Conservation (phyloP, 306 rosid species). For the Gynostemma pentaphyllum region DNA sequence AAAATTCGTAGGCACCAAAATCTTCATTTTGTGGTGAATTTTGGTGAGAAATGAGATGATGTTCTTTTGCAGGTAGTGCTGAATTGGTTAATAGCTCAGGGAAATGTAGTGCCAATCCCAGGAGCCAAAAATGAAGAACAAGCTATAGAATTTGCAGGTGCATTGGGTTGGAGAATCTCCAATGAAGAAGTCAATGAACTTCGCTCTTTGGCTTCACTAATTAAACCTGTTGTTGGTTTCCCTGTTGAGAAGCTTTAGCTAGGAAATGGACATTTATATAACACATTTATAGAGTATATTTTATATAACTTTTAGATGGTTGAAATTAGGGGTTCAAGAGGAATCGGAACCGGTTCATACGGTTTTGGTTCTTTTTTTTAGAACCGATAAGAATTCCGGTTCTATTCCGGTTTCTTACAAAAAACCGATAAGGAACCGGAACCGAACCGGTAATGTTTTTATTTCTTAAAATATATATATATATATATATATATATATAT, state of each 20-base stretch:
- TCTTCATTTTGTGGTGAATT: background rate
- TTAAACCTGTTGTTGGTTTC: conserved; percentile 55
- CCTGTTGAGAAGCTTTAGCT: conserved; percentile 77
- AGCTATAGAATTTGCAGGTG: conserved; percentile 68
- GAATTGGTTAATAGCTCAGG: conserved; percentile 80
- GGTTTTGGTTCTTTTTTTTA: too few relatives aligned
- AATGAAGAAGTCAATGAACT: conserved; percentile 57
- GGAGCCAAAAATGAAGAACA: conserved; percentile 87
- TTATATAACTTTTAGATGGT: too few relatives aligned
- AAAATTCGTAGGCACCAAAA: background rate
- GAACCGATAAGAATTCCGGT: too few relatives aligned
- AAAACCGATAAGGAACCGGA: too few relatives aligned
- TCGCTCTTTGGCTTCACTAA: conserved; percentile 55
- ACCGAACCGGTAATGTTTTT: too few relatives aligned
- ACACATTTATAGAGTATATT: too few relatives aligned
- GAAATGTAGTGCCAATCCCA: conserved; percentile 84
- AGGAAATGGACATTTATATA: too few relatives aligned
- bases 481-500: too few relatives aligned
- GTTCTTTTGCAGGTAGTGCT: conserved; percentile 41
- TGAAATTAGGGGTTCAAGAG: too few relatives aligned
- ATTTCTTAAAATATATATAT: too few relatives aligned
- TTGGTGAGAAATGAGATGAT: background rate
- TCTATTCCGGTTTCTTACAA: too few relatives aligned
- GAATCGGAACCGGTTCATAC: too few relatives aligned
- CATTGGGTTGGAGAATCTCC: conserved; percentile 71